Percentiles rank a stretch among this genome's conserved stretches.
phyloP scores from a whole-genome alignment of 192 early-diverging fungal genomes.

The Borealophlyctis nickersoniae region DNA sequence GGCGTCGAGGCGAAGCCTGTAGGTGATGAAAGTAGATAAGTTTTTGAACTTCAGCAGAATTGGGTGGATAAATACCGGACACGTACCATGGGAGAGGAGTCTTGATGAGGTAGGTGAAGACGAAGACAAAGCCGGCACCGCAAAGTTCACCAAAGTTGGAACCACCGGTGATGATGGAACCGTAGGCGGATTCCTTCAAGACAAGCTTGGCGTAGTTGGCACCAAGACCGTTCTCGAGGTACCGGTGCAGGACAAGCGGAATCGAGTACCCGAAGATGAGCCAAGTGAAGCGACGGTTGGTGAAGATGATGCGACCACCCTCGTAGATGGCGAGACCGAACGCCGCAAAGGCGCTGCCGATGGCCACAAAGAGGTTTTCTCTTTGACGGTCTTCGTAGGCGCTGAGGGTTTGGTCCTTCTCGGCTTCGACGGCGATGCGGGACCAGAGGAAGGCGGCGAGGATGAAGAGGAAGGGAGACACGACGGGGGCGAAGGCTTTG shows the following conservation, averaged over 20 bases:
- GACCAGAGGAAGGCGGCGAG: constrained; percentile 45
- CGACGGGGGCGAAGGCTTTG: constrained; percentile 41
- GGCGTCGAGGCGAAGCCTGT: constrained; percentile 49
- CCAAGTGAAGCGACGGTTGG: constrained; percentile 52
- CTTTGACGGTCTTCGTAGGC: not conserved
- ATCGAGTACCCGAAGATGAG: constrained; percentile 57
- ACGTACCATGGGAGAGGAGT: constrained; percentile 46
- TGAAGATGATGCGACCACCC: constrained; percentile 48
- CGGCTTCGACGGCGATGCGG: constrained; percentile 31
- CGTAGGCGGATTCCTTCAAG: constrained; percentile 39
- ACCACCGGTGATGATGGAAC: constrained; percentile 50
- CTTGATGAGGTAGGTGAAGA: constrained; percentile 44
- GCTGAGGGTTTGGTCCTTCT: constrained; percentile 15
- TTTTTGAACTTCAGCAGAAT: not conserved
- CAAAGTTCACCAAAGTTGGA: constrained; percentile 62
- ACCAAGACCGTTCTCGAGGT: constrained; percentile 50
- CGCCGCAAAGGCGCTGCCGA: constrained; percentile 37
- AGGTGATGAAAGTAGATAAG: constrained; percentile 12
- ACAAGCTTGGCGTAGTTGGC: constrained; percentile 48
- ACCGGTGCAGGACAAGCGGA: constrained; percentile 53
- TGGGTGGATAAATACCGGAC: not conserved
- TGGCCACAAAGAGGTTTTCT: constrained; percentile 5
- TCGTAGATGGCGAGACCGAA: constrained; percentile 44
- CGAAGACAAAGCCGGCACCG: constrained; percentile 50
- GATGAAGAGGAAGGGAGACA: constrained; percentile 50